Evolutionary conservation across 2,329 filamentous ascomycete species (phyloP).

Genomic region (Teratosphaeria pseudoeucalypti): DNA sequence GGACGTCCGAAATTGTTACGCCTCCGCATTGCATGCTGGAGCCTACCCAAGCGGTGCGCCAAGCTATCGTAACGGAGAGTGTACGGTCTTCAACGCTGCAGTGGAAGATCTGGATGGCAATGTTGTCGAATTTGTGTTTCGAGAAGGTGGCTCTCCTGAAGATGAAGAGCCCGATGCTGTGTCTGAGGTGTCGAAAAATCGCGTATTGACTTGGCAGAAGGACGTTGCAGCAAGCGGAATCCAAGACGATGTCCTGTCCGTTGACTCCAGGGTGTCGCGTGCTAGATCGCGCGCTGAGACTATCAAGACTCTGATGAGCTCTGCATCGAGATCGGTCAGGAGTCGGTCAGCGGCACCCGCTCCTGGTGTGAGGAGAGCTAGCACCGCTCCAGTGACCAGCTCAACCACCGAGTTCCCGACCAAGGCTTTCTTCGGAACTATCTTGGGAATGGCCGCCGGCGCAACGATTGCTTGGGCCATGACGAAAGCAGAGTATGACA

Average conservation of each 20-base stretch:
- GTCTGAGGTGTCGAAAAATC: slow-evolving; percentile 32
- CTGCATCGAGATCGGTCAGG: slow-evolving; percentile 12
- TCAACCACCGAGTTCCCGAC: slow-evolving; percentile 7
- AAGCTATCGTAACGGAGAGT: slow-evolving; percentile 41
- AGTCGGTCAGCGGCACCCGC: slow-evolving; percentile 7
- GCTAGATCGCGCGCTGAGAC: slow-evolving; percentile 16
- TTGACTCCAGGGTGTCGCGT: slow-evolving; percentile 12
- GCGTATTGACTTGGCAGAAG: slow-evolving; percentile 37
- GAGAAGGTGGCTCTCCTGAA: slow-evolving; percentile 24
- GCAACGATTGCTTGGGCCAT: slow-evolving; percentile 68
- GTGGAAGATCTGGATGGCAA: slow-evolving; percentile 74
- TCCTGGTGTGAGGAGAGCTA: slow-evolving; percentile 8
- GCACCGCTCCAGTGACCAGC: slow-evolving; percentile 9
- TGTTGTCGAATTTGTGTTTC: slow-evolving; percentile 66
- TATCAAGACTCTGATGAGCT: slow-evolving; percentile 16
- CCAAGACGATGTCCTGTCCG: slow-evolving; percentile 15
- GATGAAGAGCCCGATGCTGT: slow-evolving; percentile 18
- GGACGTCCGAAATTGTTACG: slow-evolving; percentile 62
- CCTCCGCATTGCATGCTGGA: slow-evolving; percentile 56
- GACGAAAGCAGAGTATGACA: slow-evolving; percentile 48
- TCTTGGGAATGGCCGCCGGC: slow-evolving; percentile 70
- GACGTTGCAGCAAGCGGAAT: slow-evolving; percentile 23
- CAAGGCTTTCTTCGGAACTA: slow-evolving; percentile 49
- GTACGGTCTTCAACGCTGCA: slow-evolving; percentile 51
- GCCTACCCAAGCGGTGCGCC: slow-evolving; percentile 49